Evolutionary conservation across 2,329 filamentous ascomycete species (phyloP), one percentile per base, ranked within the genome.

Genomic region (Stenocarpella maydis): DNA sequence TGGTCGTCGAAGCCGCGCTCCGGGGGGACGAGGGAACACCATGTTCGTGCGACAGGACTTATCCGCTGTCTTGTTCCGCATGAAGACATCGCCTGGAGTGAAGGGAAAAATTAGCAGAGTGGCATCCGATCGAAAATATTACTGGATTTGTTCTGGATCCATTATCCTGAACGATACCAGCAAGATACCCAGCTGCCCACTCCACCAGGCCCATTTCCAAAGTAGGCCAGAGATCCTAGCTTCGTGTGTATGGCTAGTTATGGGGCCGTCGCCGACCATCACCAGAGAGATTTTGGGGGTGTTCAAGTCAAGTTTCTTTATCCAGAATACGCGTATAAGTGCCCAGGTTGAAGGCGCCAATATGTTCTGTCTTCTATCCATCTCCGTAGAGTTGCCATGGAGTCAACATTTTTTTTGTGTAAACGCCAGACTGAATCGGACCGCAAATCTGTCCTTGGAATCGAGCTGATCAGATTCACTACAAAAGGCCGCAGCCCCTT

Each of bases 1-100:
- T 75, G 74, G 63, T 77, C 58, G 41, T 61, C 69, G 47, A 76
- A 78, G 72, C 78, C 77, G 24, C 43, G 58, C 58, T 34, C 58
- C 14, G 58, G 58, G 4, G n/a, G 58, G 58, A 15, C 41, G 58
- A 4, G 58, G 58, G 41, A 61, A 61, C 2, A 61, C 58, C 58
- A 61, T 28, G 17, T 47, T 24, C 6, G 3, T 10, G 7, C 1
- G 26, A 17, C 10, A 21, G 41, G 19, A 43, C 45, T 17, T 21
- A 8, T 34, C 19, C 26, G 19, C 34, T 34, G 10, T 61, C 41
- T 61, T 61, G 47, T 61, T 47, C 10, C 12, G 31, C 26, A 61
- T 31, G 14, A 41, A 47, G 12, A 47, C 7, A 1, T n/a, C 54
- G 5, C 8, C 12, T 37, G 10, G 58, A 3, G 41, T 34, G 14